Evolutionary conservation across 129 eudicot species (phyloP), one percentile per base, ranked within the genome.

Genomic region (Chrysanthemum seticuspe): DNA sequence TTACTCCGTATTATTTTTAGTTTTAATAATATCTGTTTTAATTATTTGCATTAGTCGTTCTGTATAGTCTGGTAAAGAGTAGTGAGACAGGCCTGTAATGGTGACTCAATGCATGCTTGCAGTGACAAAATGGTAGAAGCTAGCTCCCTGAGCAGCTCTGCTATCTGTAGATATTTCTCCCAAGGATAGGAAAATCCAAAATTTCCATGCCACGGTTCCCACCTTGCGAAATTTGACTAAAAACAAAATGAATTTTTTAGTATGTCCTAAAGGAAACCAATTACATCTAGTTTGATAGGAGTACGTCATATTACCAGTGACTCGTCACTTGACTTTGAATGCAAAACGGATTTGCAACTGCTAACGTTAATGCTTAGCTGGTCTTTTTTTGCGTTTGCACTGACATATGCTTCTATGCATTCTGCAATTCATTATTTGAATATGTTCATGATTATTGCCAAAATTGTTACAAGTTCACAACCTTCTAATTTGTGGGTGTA

Each of bases 151-250:
- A 89, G 85, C 68, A 70, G 80, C 62, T 87, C 96, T 61, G 87
- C 96, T 55, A 92, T 74, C 54, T 79, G 75, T 54, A 92, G 74
- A 78, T 92, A 87, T 71, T 85, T 89, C 11, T 79, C 85, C 97
- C 97, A 92, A 13, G 97, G 97, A 87, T 89, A 78, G 12, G 50
- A 64, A 4, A 79, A 68, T 53, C 97, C 94, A 73, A 85, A 89
- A 13, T 81, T 92, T 48, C 97, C 89, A 77, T 92, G 96, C 97
- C 97, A 89, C 0, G 94, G 97, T 78, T 92, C 97, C 97, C 97
- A 92, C 62, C 62, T 81, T 65, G 97, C 93, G 5, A 77, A 84
- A 77, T 92, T 89, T 16, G 96, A 91, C 96, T 89, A 67, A 65
- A 86, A 65, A n/a, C 51, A 31, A 64, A 19, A 29, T 4, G 12